phyloP scores from a whole-genome alignment of 768 basidiomycete genomes.

The Leccinum disarticulatum region DNA sequence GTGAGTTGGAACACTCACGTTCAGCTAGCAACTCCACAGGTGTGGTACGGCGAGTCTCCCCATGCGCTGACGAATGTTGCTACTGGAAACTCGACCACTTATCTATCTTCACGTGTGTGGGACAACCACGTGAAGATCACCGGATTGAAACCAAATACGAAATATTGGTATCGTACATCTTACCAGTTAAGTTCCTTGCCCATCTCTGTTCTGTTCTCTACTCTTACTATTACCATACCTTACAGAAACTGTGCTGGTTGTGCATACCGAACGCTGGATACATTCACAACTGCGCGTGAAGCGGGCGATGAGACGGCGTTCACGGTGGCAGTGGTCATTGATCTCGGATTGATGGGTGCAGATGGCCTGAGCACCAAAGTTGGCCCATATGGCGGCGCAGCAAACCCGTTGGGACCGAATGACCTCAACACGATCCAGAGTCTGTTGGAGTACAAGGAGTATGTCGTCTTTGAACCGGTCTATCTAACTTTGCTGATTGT shows the following conservation, averaged over 20 bases:
- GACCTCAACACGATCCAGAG: constrained; percentile 32
- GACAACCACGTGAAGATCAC: constrained; percentile 31
- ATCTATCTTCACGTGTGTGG: constrained; percentile 26
- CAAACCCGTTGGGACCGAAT: constrained; percentile 24
- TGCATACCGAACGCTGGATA: constrained; percentile 26
- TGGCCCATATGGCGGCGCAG: constrained; percentile 23
- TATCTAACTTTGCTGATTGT: constrained; percentile 1
- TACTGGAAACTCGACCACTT: constrained; percentile 23
- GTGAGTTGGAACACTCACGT: constrained; percentile 27
- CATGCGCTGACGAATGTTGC: constrained; percentile 19
- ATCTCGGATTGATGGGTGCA: constrained; percentile 30
- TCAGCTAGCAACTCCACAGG: constrained; percentile 23
- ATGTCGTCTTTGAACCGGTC: not conserved
- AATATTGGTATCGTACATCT: constrained; percentile 29
- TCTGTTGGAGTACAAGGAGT: constrained; percentile 30
- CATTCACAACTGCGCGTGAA: constrained; percentile 24
- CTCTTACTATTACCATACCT: not conserved
- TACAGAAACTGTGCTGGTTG: constrained; percentile 28
- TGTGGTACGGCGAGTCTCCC: constrained; percentile 26
- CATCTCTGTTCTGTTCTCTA: not conserved
- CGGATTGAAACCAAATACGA: constrained; percentile 23
- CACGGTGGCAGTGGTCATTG: constrained; percentile 25
- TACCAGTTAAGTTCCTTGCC: constrained; percentile 20
- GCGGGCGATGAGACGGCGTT: constrained; percentile 22
- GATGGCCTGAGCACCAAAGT: constrained; percentile 32